Conservation (phyloP, 169 alveolate species). For the Amoebophrya sp. region DNA sequence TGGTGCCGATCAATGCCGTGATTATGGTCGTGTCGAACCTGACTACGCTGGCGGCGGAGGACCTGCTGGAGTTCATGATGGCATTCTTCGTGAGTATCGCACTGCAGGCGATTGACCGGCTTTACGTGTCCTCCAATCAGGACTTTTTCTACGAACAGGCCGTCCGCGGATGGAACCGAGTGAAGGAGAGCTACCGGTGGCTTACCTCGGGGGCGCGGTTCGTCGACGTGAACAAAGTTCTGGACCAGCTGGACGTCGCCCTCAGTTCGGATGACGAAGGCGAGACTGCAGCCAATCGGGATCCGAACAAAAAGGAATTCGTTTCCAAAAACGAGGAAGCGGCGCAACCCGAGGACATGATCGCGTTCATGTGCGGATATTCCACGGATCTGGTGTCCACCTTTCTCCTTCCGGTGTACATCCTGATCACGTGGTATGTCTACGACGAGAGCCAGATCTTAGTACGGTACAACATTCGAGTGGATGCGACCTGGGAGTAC, state of each 20-base stretch:
- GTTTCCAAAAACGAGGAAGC: not conserved
- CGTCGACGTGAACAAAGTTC: not conserved
- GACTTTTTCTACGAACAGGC: not conserved
- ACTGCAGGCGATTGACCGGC: not conserved
- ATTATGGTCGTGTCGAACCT: not conserved
- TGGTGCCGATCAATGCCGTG: slow-evolving; percentile 25
- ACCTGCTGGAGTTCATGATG: not conserved
- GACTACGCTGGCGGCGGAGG: slow-evolving; percentile 22
- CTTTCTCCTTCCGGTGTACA: not conserved
- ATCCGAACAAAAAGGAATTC: not conserved
- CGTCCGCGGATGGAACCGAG: not conserved
- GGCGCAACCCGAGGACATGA: slow-evolving; percentile 14
- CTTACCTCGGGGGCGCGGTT: not conserved
- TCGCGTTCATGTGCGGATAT: not conserved
- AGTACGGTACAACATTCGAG: not conserved
- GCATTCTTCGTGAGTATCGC: not conserved
- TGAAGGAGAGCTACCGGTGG: not conserved
- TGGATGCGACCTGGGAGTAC: not conserved
- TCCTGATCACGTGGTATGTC: not conserved
- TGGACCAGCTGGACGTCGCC: not conserved
- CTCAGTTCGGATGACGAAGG: not conserved
- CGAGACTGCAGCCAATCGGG: not conserved
- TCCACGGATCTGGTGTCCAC: slow-evolving; percentile 26
- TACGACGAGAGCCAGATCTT: slow-evolving; percentile 30
- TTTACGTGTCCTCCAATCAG: not conserved